phyloP scores from a whole-genome alignment of 768 basidiomycete genomes.

The Suillus clintonianus region DNA sequence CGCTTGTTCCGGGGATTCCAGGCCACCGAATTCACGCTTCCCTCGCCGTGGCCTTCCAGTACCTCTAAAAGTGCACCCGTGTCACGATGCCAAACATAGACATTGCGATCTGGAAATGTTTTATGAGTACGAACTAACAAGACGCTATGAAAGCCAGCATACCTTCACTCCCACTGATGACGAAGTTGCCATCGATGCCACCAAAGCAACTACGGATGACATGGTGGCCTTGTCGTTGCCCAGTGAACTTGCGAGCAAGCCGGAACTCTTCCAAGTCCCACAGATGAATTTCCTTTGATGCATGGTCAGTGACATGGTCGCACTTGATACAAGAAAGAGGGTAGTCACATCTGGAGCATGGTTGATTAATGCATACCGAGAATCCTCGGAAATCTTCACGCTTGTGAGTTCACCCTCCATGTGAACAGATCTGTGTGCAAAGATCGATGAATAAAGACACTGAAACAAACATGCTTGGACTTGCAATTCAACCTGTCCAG shows the following conservation, averaged over 20 bases:
- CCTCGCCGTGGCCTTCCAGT: slow-evolving; percentile 84
- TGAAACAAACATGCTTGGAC: slow-evolving; percentile 31
- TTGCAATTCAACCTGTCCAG: slow-evolving; percentile 69
- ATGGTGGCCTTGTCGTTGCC: slow-evolving; percentile 81
- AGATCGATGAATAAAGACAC: slow-evolving; percentile 7
- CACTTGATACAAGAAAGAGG: neutral
- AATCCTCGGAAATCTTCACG: slow-evolving; percentile 84
- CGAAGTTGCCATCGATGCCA: slow-evolving; percentile 82
- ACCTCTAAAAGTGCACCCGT: slow-evolving; percentile 82
- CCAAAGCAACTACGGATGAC: slow-evolving; percentile 95
- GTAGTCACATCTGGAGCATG: slow-evolving; percentile 80
- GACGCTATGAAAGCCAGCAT: slow-evolving; percentile 17
- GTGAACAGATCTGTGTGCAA: slow-evolving; percentile 53
- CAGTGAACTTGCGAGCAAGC: slow-evolving; percentile 78
- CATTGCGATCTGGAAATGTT: slow-evolving; percentile 70
- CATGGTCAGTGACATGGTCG: slow-evolving; percentile 8
- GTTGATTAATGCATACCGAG: slow-evolving; percentile 83
- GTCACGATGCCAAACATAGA: slow-evolving; percentile 95
- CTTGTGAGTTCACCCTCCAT: slow-evolving; percentile 85
- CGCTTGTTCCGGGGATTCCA: slow-evolving; percentile 91
- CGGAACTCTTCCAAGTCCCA: slow-evolving; percentile 77
- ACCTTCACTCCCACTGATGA: slow-evolving; percentile 97
- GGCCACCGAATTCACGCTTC: slow-evolving; percentile 92
- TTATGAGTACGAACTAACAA: slow-evolving; percentile 7
- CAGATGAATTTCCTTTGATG: slow-evolving; percentile 78